Evolutionary conservation across 805 yeast species (phyloP).

Genomic region (Saccharomycopsis schoenii): DNA sequence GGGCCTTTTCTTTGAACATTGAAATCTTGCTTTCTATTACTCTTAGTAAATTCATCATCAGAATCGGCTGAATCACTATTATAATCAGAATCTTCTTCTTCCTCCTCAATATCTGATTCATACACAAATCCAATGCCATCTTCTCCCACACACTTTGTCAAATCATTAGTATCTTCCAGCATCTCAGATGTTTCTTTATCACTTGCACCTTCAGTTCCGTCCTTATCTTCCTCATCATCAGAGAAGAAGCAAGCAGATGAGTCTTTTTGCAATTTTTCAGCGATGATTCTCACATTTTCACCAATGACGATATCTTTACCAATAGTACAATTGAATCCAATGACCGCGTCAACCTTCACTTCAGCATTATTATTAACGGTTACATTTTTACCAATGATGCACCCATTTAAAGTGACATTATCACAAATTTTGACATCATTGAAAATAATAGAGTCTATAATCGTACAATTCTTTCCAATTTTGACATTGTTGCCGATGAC

Average conservation of each 20-base stretch:
- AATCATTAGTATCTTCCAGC: neutral
- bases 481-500: conserved; percentile 80
- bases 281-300: conserved; percentile 41
- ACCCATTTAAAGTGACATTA: conserved; percentile 42
- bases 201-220: neutral
- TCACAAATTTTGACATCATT: conserved; percentile 70
- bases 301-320: conserved; percentile 43
- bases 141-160: conserved; percentile 25
- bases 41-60: neutral
- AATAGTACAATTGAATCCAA: conserved; percentile 67
- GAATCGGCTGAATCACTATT: neutral
- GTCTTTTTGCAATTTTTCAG: conserved; percentile 18
- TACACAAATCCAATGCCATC: conserved; percentile 28
- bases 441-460: conserved; percentile 79
- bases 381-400: conserved; percentile 64
- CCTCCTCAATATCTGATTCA: conserved; percentile 21
- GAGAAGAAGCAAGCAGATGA: conserved; percentile 1
- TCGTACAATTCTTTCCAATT: conserved; percentile 67
- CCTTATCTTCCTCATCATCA: conserved; percentile 9
- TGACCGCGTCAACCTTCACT: conserved; percentile 61
- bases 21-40: conserved; percentile 15
- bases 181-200: neutral
- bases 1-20: conserved; percentile 25
- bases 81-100: conserved; percentile 15
- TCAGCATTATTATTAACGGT: conserved; percentile 41